A percentile compares a stretch with the other conserved stretches of the same genome.
Evolutionary conservation across 73 alveolate genomes (phyloP).

Genomic region (Paramecium sexaurelia): DNA sequence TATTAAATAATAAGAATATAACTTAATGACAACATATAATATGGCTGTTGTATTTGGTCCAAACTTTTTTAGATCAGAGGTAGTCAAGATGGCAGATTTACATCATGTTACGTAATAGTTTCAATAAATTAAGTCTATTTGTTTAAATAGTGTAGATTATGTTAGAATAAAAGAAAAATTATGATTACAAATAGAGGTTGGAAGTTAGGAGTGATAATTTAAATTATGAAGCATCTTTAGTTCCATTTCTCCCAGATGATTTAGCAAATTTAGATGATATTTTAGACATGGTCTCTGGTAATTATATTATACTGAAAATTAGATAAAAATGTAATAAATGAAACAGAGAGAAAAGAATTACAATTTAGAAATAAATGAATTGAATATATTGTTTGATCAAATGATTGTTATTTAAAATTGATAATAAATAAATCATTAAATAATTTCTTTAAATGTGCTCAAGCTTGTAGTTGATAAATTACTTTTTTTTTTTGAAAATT

Average conservation of each 20-base stretch:
- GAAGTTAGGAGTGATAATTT: slow-evolving; percentile 16
- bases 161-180: not conserved
- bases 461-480: not conserved
- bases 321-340: not conserved
- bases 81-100: slow-evolving; percentile 25
- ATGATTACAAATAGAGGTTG: not conserved
- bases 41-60: slow-evolving; percentile 61
- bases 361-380: not conserved
- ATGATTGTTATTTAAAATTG: not conserved
- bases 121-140: not conserved
- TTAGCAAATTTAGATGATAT: slow-evolving; percentile 10
- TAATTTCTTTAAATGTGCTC: not conserved
- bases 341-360: not conserved
- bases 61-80: slow-evolving; percentile 28
- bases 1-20: not conserved
- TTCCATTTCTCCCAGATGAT: slow-evolving; percentile 15
- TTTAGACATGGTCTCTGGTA: not conserved
- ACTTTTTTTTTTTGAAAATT: not conserved
- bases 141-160: slow-evolving; percentile 10
- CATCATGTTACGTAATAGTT: not conserved
- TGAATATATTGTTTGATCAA: not conserved
- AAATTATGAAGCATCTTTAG: not conserved
- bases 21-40: slow-evolving; percentile 42
- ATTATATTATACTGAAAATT: not conserved
- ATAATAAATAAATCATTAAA: not conserved